Evolutionary conservation across 768 basidiomycete genomes (phyloP).

Genomic region (Kwoniella dendrophila): DNA sequence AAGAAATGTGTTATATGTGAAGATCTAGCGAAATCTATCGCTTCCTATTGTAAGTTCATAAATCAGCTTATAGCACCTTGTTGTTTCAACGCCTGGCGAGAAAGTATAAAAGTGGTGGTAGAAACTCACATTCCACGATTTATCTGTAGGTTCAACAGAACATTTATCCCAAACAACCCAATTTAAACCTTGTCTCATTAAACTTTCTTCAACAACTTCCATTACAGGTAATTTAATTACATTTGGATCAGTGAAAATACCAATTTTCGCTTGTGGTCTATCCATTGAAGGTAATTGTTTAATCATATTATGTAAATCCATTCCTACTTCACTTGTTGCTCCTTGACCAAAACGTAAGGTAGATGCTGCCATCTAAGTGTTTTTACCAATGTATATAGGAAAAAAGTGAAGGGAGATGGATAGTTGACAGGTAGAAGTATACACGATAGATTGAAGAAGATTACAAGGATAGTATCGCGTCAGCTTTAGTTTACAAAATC

Average conservation of each 20-base stretch:
- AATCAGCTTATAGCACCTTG: background rate
- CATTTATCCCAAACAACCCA: slow-evolving; percentile 43
- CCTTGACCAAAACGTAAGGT: slow-evolving; percentile 52
- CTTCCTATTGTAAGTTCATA: slow-evolving; percentile 59
- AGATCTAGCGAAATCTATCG: slow-evolving; percentile 81
- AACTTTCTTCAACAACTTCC: slow-evolving; percentile 64
- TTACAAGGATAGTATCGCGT: background rate
- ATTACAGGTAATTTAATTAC: slow-evolving; percentile 79
- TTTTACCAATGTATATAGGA: too few species aligned
- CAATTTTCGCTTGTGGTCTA: slow-evolving; percentile 65
- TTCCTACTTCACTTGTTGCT: slow-evolving; percentile 51
- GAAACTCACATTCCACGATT: slow-evolving; percentile 48
- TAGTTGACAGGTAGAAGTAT: too few species aligned
- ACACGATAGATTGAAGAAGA: background rate
- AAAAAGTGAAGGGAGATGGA: too few species aligned
- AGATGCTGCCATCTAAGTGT: slow-evolving; percentile 49
- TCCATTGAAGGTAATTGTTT: slow-evolving; percentile 38
- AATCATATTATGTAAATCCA: slow-evolving; percentile 50
- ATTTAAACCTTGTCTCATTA: slow-evolving; percentile 67
- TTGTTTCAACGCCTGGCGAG: background rate
- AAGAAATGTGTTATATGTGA: slow-evolving; percentile 88
- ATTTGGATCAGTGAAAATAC: slow-evolving; percentile 87
- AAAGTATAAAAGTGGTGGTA: background rate
- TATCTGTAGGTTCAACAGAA: slow-evolving; percentile 88
- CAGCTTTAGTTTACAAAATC: too few species aligned